phyloP scores from a whole-genome alignment of 306 rosid genomes.

The Medicago lupulina region DNA sequence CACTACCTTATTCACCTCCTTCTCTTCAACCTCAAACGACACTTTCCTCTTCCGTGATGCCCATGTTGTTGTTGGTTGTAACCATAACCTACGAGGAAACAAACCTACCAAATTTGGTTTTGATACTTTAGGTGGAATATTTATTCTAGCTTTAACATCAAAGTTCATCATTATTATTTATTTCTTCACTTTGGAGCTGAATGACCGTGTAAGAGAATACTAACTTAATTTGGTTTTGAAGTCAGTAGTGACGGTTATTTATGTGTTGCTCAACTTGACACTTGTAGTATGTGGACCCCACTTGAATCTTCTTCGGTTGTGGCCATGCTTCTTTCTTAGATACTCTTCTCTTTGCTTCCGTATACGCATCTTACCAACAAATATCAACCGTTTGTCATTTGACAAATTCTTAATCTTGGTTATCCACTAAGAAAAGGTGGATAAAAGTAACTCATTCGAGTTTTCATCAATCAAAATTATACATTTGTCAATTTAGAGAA shows the following conservation, averaged over 20 bases:
- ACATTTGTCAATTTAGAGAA: too few species aligned
- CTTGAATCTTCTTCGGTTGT: conserved; percentile 46
- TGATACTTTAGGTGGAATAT: conserved; percentile 32
- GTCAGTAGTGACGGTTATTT: neutral
- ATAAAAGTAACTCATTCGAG: too few species aligned
- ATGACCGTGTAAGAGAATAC: neutral
- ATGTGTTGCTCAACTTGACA: conserved; percentile 10
- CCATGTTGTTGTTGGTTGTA: conserved; percentile 33
- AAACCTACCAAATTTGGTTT: conserved; percentile 40
- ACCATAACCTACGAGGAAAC: conserved; percentile 43
- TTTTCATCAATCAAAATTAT: too few species aligned
- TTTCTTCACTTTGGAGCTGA: neutral
- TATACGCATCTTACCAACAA: conserved; percentile 21
- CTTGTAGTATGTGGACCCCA: conserved; percentile 38
- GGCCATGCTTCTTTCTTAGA: conserved; percentile 38
- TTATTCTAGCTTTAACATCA: conserved; percentile 41
- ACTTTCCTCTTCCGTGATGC: conserved; percentile 38
- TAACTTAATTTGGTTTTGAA: neutral
- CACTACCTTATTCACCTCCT: neutral
- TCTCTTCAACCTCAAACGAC: neutral
- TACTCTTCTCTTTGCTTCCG: conserved; percentile 36
- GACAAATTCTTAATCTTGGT: too few species aligned
- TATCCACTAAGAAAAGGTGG: too few species aligned
- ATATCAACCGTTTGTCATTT: neutral
- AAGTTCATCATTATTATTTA: conserved; percentile 38